Evolutionary conservation across 2,329 filamentous ascomycete species (phyloP).

Genomic region (Hymenotorrendiella dingleyae): DNA sequence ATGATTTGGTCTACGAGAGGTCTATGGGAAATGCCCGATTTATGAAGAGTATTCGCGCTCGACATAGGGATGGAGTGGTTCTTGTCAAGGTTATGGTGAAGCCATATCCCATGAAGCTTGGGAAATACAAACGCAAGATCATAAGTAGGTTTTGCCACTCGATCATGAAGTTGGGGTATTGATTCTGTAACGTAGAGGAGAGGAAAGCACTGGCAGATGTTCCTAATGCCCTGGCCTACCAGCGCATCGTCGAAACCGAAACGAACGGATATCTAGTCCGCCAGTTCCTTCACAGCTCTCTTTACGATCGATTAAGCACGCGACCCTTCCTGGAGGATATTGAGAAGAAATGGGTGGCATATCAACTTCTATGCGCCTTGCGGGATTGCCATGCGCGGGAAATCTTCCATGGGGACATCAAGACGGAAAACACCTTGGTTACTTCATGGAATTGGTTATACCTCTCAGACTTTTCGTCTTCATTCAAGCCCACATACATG

Average conservation of each 20-base stretch:
- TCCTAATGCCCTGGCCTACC: slow-evolving; percentile 85
- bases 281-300: slow-evolving; percentile 91
- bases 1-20: slow-evolving; percentile 86
- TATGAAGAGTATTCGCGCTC: slow-evolving; percentile 91
- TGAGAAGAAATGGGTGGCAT: slow-evolving; percentile 98
- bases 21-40: slow-evolving; percentile 88
- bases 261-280: slow-evolving; percentile 89
- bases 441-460: slow-evolving; percentile 99
- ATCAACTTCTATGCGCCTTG: slow-evolving; percentile 86
- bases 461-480: slow-evolving; percentile 91
- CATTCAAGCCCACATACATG: slow-evolving; percentile 88
- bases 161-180: neutral
- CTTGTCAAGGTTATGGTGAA: slow-evolving; percentile 95
- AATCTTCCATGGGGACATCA: slow-evolving; percentile 96
- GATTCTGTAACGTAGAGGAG: slow-evolving; percentile 53
- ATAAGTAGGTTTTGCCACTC: slow-evolving; percentile 50
- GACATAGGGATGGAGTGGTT: slow-evolving; percentile 84
- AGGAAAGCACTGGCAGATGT: slow-evolving; percentile 72
- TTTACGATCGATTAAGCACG: slow-evolving; percentile 95
- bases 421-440: slow-evolving; percentile 93
- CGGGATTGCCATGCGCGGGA: slow-evolving; percentile 86
- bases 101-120: slow-evolving; percentile 77
- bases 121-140: slow-evolving; percentile 71
- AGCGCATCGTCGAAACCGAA: slow-evolving; percentile 85
- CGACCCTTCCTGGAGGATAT: slow-evolving; percentile 94